Percentiles rank a stretch among this genome's conserved stretches.
Conservation (phyloP, 345 rosid species). For the Isatis tinctoria region DNA sequence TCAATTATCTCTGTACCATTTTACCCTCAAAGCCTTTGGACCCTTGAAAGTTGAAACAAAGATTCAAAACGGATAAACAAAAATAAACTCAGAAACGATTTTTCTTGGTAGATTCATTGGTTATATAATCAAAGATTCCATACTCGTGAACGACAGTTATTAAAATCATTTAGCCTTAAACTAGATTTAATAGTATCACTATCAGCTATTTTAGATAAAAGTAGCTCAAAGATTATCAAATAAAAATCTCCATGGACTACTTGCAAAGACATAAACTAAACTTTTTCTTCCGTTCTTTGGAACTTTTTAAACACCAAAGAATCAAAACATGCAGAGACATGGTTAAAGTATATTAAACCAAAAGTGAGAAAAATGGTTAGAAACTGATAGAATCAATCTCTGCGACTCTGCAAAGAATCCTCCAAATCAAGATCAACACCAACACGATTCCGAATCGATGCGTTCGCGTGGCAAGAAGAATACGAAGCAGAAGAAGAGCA, state of each 20-base stretch:
- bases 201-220: not conserved
- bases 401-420: conserved; percentile 50
- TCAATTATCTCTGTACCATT: too few species aligned
- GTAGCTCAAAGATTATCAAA: conserved; percentile 6
- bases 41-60: too few species aligned
- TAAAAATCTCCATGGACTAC: not conserved
- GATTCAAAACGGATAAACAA: too few species aligned
- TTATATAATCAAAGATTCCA: not conserved
- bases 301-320: conserved; percentile 2
- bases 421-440: conserved; percentile 70
- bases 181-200: not conserved
- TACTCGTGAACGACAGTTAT: not conserved
- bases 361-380: not conserved
- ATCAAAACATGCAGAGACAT: conserved; percentile 1
- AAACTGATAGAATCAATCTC: conserved; percentile 26
- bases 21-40: too few species aligned
- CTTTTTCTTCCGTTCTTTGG: not conserved
- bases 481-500: conserved; percentile 6
- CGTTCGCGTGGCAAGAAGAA: conserved; percentile 37
- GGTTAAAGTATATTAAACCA: not conserved
- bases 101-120: not conserved
- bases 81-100: too few species aligned
- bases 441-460: conserved; percentile 50
- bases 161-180: not conserved
- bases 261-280: not conserved